These are phyloP conservation scores for Diversispora eburnea DNA, from an alignment of 192 early-diverging fungal genomes.

Conservation along the genomic window DNA sequence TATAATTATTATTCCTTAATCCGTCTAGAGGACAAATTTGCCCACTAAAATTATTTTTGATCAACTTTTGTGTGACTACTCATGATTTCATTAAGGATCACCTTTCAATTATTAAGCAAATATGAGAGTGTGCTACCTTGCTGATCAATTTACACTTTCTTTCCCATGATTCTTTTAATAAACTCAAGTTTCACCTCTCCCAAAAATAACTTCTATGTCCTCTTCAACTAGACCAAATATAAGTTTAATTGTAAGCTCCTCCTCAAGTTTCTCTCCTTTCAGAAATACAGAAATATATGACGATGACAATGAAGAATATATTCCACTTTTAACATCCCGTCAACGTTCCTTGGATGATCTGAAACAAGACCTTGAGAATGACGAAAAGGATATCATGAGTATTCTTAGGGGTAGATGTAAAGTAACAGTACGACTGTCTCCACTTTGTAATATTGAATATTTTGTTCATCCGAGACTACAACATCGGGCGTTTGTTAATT, in stretches of 20 bases:
- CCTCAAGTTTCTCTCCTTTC: neutral
- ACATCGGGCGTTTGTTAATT: constrained; percentile 1
- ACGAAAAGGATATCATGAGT: neutral
- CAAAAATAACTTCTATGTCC: neutral
- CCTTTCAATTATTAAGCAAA: neutral
- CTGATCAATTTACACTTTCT: neutral
- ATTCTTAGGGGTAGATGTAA: neutral
- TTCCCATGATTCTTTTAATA: neutral
- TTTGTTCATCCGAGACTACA: neutral
- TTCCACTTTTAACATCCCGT: neutral
- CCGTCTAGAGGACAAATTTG: neutral
- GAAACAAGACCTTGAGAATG: neutral
- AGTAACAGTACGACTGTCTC: neutral
- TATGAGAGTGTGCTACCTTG: neutral
- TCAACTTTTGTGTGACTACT: neutral
- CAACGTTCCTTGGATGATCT: too few species aligned
- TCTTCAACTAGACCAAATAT: neutral
- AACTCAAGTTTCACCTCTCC: neutral
- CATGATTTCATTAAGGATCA: neutral
- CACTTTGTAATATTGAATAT: neutral
- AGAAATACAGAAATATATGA: neutral
- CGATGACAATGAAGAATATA: neutral
- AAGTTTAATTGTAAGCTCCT: neutral
- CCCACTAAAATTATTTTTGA: neutral
- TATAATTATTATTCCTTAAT: neutral